phyloP scores from a whole-genome alignment of 257 asterid species.

The Nicotiana sylvestris region DNA sequence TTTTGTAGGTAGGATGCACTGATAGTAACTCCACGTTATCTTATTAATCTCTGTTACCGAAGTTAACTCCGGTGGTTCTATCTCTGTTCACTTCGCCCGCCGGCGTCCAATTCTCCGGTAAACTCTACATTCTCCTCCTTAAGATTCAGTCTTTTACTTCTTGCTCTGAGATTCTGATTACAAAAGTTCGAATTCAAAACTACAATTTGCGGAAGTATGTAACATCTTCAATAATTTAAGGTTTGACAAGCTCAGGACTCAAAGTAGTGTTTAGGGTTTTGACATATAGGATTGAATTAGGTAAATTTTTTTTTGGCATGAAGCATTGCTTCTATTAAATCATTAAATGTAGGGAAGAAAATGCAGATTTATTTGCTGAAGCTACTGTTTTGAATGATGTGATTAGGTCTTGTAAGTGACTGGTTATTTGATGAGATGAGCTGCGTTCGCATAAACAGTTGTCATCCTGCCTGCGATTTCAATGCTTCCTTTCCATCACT shows the following conservation, averaged over 20 bases:
- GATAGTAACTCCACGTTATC: neutral
- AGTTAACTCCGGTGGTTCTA: neutral
- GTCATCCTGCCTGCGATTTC: conserved; percentile 21
- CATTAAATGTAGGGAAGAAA: neutral
- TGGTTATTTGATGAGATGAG: conserved; percentile 33
- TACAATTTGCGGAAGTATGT: neutral
- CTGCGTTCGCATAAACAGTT: conserved; percentile 30
- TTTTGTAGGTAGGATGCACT: neutral
- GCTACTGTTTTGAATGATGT: conserved; percentile 12
- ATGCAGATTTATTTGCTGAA: neutral
- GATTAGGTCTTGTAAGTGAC: conserved; percentile 29
- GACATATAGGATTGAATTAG: neutral
- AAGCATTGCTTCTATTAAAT: neutral
- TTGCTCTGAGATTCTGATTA: neutral
- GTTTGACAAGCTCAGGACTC: neutral
- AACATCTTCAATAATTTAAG: neutral
- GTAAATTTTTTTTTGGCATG: neutral
- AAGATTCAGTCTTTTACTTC: too few relatives aligned
- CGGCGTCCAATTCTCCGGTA: neutral
- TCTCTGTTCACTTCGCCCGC: neutral
- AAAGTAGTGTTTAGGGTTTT: neutral
- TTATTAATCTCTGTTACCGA: neutral
- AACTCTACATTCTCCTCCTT: neutral
- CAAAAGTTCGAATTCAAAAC: neutral
- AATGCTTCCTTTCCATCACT: neutral